Base-by-base conservation (phyloP, 148 eudicot genomes). In the Oxyria digyna region DNA sequence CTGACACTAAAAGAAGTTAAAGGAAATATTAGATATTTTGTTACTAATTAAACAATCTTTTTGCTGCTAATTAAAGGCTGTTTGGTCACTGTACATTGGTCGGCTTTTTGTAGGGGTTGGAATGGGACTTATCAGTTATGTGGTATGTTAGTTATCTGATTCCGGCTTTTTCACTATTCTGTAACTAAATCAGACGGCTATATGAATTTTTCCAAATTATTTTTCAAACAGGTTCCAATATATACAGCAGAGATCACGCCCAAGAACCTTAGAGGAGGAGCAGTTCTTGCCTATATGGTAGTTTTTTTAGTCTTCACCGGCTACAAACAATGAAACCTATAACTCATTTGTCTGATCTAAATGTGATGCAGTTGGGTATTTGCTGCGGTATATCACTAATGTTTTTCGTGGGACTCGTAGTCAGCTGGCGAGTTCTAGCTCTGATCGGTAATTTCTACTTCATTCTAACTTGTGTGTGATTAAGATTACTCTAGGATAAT, bases 371-470 rank as follows among this genome's bases (percentile, higher is more conserved):
- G 87, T 32, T 84, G 48, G 62, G 75, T 74, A 10, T 71, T 31
- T 67, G 74, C 13, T 75, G 65, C 14, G 87, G 85, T 32, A 71
- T 77, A 63, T 70, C 87, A 57, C 59, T 77, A 32, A 73, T 69
- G 72, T 84, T 54, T 48, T 50, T 84, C 40, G 31, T 69, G 4
- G 87, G 87, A 18, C 74, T 79, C 54, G 3, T 77, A 17, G 70
- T 73, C 59, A 41, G 24, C 17, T 84, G 87, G 87, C 85, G 85
- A 21, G 50, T 23, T 67, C 75, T 84, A 72, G 81, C 83, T 69
- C 54, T 84, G 8, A 77, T 84, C 18, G 83, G 87, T 84, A 70
- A 70, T 20, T 26, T 20, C 13, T 27, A 6, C 11, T 48, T 26
- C 23, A 38, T 50, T 40, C 21, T 27, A 20, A 20, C 67, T 6